Conservation (phyloP, 2,329 filamentous ascomycete species). For the Aspergillus ochraceus region DNA sequence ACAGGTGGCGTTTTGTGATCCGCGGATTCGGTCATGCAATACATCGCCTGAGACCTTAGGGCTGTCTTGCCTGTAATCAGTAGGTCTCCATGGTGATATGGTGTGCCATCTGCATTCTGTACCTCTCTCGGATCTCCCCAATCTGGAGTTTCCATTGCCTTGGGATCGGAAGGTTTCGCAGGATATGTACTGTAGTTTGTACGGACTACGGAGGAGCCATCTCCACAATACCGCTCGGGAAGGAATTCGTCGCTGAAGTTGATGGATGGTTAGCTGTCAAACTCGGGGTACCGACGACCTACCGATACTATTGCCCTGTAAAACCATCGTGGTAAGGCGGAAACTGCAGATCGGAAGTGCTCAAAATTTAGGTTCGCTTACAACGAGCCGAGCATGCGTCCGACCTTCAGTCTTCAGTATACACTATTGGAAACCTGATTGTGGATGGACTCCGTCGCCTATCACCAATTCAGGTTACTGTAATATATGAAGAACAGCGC, state of each 20-base stretch:
- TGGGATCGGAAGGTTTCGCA: neutral
- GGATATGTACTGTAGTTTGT: no score
- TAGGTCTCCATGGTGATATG: no score
- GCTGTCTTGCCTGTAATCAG: neutral
- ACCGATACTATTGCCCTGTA: neutral
- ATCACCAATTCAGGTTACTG: neutral
- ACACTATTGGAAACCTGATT: no score
- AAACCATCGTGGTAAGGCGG: no score
- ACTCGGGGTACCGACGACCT: neutral
- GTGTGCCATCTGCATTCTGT: neutral
- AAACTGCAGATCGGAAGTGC: neutral
- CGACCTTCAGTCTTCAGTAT: neutral
- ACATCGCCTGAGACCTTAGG: neutral
- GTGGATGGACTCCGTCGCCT: neutral
- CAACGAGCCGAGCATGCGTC: neutral
- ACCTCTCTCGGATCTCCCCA: neutral
- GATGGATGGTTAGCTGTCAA: neutral
- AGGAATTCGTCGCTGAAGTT: neutral
- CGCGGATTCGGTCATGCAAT: slow-evolving; percentile 1
- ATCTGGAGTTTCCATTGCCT: neutral
- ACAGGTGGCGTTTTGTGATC: slow-evolving; percentile 10
- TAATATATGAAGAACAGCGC: neutral
- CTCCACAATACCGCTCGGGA: neutral
- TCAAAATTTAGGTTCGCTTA: neutral
- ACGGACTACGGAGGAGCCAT: neutral